Evolutionary conservation across 306 rosid species (phyloP).

Genomic region (Sophora flavescens): DNA sequence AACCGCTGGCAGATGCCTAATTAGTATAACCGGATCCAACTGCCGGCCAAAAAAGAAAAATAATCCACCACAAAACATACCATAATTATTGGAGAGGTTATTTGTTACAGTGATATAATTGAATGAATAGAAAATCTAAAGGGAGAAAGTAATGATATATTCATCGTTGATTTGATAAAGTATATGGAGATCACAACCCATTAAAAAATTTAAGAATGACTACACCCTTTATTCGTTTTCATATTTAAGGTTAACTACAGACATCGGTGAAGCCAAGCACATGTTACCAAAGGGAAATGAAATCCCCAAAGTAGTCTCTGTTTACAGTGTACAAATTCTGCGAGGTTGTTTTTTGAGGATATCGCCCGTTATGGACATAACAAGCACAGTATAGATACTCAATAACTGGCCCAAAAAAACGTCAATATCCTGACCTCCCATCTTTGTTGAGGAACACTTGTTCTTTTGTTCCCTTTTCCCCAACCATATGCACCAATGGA

Average conservation of each 20-base stretch:
- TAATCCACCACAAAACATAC: not conserved
- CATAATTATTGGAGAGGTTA: not conserved
- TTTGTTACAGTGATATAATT: not conserved
- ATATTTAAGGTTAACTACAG: no score
- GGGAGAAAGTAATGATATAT: no score
- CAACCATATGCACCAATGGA: not conserved
- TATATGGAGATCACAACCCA: no score
- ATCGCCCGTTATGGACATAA: conserved; percentile 8
- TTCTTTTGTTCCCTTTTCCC: not conserved
- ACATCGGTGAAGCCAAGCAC: not conserved
- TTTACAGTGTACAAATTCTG: not conserved
- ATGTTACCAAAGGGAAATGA: not conserved
- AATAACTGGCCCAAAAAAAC: not conserved
- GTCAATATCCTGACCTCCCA: conserved; percentile 6
- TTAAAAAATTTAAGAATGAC: no score
- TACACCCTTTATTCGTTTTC: no score
- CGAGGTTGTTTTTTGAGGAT: not conserved
- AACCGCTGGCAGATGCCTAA: not conserved
- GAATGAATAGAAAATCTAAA: not conserved
- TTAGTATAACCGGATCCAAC: not conserved
- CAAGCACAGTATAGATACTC: not conserved
- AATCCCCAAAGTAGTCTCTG: not conserved
- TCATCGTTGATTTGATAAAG: no score
- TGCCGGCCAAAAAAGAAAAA: conserved; percentile 17
- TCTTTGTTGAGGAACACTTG: not conserved